phyloP scores from a whole-genome alignment of 176 grass and related monocot genomes.

The Carex kokanica region DNA sequence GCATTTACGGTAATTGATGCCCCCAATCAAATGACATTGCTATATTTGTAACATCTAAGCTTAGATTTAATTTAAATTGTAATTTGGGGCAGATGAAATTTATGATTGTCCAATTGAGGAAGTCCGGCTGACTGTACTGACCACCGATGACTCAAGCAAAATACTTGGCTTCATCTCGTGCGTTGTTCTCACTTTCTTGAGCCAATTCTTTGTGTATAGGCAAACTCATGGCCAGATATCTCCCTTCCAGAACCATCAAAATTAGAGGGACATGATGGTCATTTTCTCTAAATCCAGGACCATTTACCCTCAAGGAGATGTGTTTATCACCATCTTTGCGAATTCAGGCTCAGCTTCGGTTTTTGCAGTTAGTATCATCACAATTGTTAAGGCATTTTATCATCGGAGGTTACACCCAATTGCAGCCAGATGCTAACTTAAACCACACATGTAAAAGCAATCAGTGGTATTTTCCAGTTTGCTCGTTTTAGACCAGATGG shows the following conservation, averaged over 20 bases:
- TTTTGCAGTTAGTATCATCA: slow-evolving; percentile 69
- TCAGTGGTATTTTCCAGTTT: neutral
- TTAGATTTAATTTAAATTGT: too few species aligned
- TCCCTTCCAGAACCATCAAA: slow-evolving; percentile 33
- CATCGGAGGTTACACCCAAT: slow-evolving; percentile 47
- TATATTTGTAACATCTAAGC: too few species aligned
- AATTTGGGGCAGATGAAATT: slow-evolving; percentile 27
- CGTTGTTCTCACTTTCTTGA: slow-evolving; percentile 59
- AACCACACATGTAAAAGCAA: slow-evolving; percentile 56
- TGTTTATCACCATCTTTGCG: slow-evolving; percentile 71
- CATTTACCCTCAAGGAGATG: slow-evolving; percentile 87
- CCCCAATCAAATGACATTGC: too few species aligned
- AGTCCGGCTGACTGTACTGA: slow-evolving; percentile 61
- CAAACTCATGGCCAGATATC: slow-evolving; percentile 55
- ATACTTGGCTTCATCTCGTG: slow-evolving; percentile 54
- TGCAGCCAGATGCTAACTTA: slow-evolving; percentile 58
- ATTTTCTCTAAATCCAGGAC: slow-evolving; percentile 78
- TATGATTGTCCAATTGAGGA: slow-evolving; percentile 78
- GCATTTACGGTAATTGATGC: too few species aligned
- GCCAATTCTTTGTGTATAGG: slow-evolving; percentile 88
- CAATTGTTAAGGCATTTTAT: slow-evolving; percentile 80
- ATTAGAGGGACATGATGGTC: slow-evolving; percentile 36
- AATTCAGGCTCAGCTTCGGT: slow-evolving; percentile 61
- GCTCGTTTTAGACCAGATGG: neutral
- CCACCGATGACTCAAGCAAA: slow-evolving; percentile 52